A percentile compares a stretch with the other conserved stretches of the same genome.
Evolutionary conservation across 257 asterid species (phyloP).

Genomic region (Solanum habrochaites): DNA sequence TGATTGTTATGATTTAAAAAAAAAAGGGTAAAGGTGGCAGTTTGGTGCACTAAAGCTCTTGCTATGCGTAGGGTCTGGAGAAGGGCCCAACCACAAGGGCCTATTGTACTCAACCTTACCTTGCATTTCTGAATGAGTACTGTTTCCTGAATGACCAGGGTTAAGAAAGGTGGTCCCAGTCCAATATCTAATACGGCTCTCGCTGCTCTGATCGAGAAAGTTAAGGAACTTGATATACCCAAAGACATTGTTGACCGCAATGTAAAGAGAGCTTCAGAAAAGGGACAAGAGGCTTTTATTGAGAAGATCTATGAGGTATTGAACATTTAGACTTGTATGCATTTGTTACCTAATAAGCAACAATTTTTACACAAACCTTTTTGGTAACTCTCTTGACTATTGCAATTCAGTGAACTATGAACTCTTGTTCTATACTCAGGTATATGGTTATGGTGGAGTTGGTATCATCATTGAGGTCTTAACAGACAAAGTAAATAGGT

Average conservation of each 20-base stretch:
- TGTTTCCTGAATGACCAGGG: constrained; percentile 29
- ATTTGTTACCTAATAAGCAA: not conserved
- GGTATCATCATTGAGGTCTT: constrained; percentile 76
- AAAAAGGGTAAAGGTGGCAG: not conserved
- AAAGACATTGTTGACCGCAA: constrained; percentile 77
- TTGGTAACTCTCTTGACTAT: not conserved
- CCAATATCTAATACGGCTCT: constrained; percentile 67
- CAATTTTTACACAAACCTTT: not conserved
- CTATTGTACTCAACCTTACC: not conserved
- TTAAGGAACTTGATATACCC: constrained; percentile 87
- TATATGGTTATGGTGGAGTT: constrained; percentile 91
- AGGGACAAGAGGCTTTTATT: constrained; percentile 77
- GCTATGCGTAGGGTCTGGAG: not conserved
- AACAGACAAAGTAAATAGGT: constrained; percentile 77
- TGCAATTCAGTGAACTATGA: not conserved
- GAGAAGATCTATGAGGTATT: constrained; percentile 85
- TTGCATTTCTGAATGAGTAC: not conserved
- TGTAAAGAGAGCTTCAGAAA: constrained; percentile 84
- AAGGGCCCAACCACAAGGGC: not conserved
- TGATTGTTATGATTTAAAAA: not conserved
- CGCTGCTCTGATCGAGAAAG: constrained; percentile 73
- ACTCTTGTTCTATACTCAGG: constrained; percentile 20
- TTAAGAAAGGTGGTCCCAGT: constrained; percentile 79
- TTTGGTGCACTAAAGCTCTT: not conserved
- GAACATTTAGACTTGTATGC: not conserved